Evolutionary conservation across 805 yeast genomes (phyloP).

Genomic region (Yarrowia deformans): DNA sequence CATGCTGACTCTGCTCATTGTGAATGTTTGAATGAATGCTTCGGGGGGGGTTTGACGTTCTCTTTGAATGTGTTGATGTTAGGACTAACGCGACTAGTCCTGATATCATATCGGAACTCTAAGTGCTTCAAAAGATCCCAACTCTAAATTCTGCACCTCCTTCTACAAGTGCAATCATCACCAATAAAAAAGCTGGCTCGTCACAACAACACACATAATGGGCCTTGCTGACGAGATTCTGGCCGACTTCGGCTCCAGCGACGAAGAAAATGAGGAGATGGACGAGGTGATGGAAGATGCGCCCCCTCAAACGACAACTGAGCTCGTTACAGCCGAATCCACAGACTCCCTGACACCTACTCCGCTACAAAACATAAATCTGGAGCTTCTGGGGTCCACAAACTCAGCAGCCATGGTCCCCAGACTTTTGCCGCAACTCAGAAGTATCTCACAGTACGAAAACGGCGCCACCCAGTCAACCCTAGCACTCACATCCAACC

Average conservation of each 20-base stretch:
- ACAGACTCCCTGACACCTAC: not conserved
- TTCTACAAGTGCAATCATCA: not conserved
- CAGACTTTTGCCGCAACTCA: conserved; percentile 3
- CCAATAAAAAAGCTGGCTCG: not conserved
- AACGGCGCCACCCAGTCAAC: conserved; percentile 22
- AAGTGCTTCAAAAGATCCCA: not conserved
- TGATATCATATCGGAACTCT: not conserved
- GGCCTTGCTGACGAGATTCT: conserved; percentile 53
- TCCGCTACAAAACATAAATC: conserved; percentile 16
- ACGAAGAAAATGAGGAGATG: conserved; percentile 41
- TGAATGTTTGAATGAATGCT: no score
- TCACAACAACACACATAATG: conserved; percentile 43
- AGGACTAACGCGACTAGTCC: no score
- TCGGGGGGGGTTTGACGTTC: not conserved
- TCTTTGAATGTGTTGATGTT: no score
- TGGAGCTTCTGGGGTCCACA: conserved; percentile 2
- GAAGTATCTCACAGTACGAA: conserved; percentile 26
- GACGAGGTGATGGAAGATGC: conserved; percentile 30
- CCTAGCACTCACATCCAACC: conserved; percentile 27
- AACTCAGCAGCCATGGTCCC: conserved; percentile 5
- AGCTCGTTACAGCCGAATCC: not conserved
- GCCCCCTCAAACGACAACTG: not conserved
- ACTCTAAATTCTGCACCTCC: conserved; percentile 7
- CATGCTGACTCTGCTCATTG: conserved; percentile 33
- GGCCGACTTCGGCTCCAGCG: conserved; percentile 51